Evolutionary conservation across 441 rosid species (phyloP), one percentile per base, ranked within the genome.

Genomic region (Biscutella auriculata): DNA sequence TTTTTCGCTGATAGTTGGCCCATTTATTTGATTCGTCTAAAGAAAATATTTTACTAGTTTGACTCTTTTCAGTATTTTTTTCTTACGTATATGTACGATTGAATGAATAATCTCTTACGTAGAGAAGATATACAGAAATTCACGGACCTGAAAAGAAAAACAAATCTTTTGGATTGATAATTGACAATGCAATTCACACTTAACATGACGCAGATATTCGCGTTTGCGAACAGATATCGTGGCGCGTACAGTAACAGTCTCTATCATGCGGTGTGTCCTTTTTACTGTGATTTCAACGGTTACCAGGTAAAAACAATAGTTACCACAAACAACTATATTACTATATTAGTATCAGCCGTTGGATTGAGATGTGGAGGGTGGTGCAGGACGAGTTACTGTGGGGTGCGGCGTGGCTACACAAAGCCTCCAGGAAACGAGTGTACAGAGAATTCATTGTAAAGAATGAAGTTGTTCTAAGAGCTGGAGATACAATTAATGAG

Each of bases 371-470:
- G 11, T 33, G 15, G 9, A 33, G 82, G 70, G 73, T 1, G 8
- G 33, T 72, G 70, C 71, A 61, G 74, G 90, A 83, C 53, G 90
- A 83, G 80, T 60, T 83, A 69, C 70, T 83, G n/a, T 83, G 87
- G 90, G 87, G 82, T 32, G 85, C 83, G 7, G 62, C 81, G 41
- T 83, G 90, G 90, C 64, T 83, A 14, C 67, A 83, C 78, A 76
- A 63, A 70, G 90, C 90, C 47, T 81, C 87, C 39, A 76, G 66
- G 77, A 58, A 36, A 37, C 64, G 58, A 27, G 66, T 30, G 5
- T 84, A 84, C 40, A 62, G 75, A 49, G 57, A 53, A 36, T 84
- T 71, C 42, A 76, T 63, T 29, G 14, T 77, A 25, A 74, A 74
- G 59, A 81, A 77, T 56, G n/a, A 46, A 54, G 57, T 21, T 19